These are phyloP conservation scores for Pseudogymnoascus sp. DNA, from an alignment of 2,329 filamentous ascomycete species.

Conservation along the genomic window DNA sequence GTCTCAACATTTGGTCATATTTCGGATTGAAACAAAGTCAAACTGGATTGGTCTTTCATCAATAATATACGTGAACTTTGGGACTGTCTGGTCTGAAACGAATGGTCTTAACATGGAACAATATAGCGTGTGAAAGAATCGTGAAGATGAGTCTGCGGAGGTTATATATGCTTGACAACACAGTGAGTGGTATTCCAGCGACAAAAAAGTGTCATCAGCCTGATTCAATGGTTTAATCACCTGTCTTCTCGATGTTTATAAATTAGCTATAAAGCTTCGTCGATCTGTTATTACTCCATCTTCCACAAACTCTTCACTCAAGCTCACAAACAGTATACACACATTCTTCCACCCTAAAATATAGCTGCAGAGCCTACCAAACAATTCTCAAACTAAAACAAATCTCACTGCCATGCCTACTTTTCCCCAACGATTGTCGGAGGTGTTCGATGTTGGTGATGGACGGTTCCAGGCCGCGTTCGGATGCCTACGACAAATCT, in stretches of 20 bases:
- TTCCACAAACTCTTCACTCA: background rate
- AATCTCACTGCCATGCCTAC: background rate
- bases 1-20: background rate
- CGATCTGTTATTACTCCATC: background rate
- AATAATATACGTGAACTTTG: background rate
- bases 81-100: background rate
- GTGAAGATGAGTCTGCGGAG: background rate
- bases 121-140: background rate
- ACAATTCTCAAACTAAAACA: background rate
- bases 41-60: background rate
- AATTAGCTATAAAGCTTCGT: background rate
- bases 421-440: background rate
- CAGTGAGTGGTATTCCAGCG: background rate
- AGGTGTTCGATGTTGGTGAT: background rate
- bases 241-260: background rate
- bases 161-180: no score
- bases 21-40: background rate
- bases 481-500: background rate
- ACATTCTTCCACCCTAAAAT: background rate
- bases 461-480: background rate
- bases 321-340: background rate
- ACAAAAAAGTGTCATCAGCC: background rate
- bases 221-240: background rate
- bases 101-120: background rate
- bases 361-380: background rate